A percentile compares a stretch with the other conserved stretches of the same genome.
These are phyloP conservation scores for Glycine tomentella DNA, from an alignment of 306 rosid species.

Conservation along the genomic window DNA sequence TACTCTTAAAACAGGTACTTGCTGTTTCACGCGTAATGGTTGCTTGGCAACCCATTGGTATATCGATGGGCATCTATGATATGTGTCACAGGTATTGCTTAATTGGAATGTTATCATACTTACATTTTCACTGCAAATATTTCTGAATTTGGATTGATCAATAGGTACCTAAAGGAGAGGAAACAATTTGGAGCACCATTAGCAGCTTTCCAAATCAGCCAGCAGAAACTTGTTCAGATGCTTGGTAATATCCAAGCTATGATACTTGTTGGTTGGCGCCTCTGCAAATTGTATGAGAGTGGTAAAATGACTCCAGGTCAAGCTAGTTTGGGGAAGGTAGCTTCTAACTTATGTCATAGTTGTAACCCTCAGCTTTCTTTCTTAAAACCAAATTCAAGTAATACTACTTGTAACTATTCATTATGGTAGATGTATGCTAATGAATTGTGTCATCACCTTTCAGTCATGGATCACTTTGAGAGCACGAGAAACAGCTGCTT, in stretches of 20 bases:
- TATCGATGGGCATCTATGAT: constrained; percentile 93
- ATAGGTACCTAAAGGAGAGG: constrained; percentile 93
- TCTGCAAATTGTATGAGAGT: constrained; percentile 85
- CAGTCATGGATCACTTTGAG: constrained; percentile 90
- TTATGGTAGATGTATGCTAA: constrained; percentile 31
- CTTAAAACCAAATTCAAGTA: constrained; percentile 12
- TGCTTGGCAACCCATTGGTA: constrained; percentile 97
- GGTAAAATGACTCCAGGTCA: constrained; percentile 94
- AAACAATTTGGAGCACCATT: constrained; percentile 95
- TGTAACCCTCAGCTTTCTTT: not conserved
- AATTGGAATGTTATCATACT: constrained; percentile 2
- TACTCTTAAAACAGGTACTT: constrained; percentile 67
- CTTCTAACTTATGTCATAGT: constrained; percentile 4
- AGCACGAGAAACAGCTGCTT: constrained; percentile 94
- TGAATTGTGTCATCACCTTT: constrained; percentile 35
- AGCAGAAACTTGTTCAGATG: constrained; percentile 89
- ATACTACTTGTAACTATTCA: not conserved
- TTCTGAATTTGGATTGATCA: constrained; percentile 48
- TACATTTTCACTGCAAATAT: constrained; percentile 24
- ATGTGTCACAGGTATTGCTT: constrained; percentile 87
- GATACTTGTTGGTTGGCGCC: constrained; percentile 95
- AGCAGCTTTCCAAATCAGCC: constrained; percentile 91
- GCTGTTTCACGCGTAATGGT: constrained; percentile 96
- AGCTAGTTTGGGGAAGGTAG: constrained; percentile 92
- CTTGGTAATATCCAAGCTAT: constrained; percentile 92